Conservation (phyloP, 306 rosid species). For the Acacia crassicarpa region DNA sequence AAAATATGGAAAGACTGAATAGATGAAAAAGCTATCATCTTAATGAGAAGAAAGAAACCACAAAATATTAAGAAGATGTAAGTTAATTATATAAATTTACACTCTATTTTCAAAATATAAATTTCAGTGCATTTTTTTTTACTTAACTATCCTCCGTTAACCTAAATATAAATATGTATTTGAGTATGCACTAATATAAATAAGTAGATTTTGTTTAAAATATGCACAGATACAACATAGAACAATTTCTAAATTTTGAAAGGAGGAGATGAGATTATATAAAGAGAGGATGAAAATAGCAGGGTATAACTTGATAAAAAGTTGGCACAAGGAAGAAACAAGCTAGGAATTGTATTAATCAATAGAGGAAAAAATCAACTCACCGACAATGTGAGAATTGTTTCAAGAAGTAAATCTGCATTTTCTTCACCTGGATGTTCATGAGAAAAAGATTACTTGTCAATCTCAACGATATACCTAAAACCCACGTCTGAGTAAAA, state of each 20-base stretch:
- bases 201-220: neutral
- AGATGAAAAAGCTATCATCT: neutral
- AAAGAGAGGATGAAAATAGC: conserved; percentile 16
- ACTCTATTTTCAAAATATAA: neutral
- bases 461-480: conserved; percentile 7
- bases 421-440: conserved; percentile 79
- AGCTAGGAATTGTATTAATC: conserved; percentile 19
- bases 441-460: conserved; percentile 32
- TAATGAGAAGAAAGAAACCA: neutral
- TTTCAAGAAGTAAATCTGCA: conserved; percentile 62
- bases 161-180: neutral
- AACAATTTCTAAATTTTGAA: conserved; percentile 5
- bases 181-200: neutral
- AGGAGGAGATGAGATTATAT: neutral
- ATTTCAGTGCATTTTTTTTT: neutral
- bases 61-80: neutral
- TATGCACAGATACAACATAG: neutral
- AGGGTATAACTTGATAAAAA: conserved; percentile 23
- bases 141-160: neutral
- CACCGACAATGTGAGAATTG: conserved; percentile 76
- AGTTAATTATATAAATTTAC: neutral
- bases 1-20: neutral
- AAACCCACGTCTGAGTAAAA: conserved; percentile 21
- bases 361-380: conserved; percentile 42
- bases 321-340: neutral